These are phyloP conservation scores for Malus orientalis DNA, from an alignment of 306 rosid genomes.

Conservation along the genomic window DNA sequence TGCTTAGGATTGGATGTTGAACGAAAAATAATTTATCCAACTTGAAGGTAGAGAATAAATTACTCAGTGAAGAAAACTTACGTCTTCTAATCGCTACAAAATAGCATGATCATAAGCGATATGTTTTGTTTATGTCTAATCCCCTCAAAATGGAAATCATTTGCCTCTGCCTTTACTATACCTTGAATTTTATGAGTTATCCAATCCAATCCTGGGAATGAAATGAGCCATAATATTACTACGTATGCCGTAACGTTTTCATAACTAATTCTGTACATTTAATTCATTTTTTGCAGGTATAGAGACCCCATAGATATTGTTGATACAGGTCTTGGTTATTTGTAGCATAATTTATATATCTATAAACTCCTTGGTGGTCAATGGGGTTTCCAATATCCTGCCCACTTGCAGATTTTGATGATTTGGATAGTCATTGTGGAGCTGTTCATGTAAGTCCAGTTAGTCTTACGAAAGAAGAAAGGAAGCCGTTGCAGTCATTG, in stretches of 20 bases:
- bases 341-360: not conserved
- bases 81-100: not conserved
- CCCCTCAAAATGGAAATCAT: not conserved
- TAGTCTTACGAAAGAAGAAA: conserved; percentile 13
- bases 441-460: conserved; percentile 24
- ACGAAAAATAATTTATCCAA: too few species aligned
- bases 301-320: conserved; percentile 9
- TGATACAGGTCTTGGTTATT: conserved; percentile 14
- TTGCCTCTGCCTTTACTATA: not conserved
- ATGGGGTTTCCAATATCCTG: conserved; percentile 30
- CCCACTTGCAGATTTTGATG: conserved; percentile 23
- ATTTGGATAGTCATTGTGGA: conserved; percentile 28
- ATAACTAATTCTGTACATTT: not conserved
- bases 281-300: conserved; percentile 10
- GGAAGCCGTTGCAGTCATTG: conserved; percentile 19
- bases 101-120: not conserved
- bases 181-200: not conserved
- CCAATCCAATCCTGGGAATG: not conserved
- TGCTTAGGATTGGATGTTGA: not conserved
- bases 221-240: not conserved
- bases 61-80: not conserved
- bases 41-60: not conserved
- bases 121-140: too few species aligned
- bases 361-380: not conserved
- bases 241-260: not conserved